Percentiles rank a stretch among this genome's conserved stretches.
phyloP scores from a whole-genome alignment of 2,329 filamentous ascomycete genomes.

The Didymella lethalis region DNA sequence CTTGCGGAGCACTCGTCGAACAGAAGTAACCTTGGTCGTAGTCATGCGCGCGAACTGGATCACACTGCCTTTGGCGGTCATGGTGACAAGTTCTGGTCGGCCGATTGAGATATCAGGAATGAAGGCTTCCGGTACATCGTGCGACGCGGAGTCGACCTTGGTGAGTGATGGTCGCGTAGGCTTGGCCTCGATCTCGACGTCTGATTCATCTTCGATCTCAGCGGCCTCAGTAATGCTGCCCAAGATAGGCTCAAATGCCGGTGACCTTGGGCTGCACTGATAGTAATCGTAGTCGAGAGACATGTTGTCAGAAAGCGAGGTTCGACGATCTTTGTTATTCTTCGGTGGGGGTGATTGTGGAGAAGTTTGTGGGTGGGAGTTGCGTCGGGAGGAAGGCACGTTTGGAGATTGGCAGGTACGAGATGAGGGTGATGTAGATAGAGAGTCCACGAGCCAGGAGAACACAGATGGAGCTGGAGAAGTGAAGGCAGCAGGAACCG shows the following conservation, averaged over 20 bases:
- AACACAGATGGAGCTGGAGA: conserved; percentile 25
- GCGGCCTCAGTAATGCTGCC: conserved; percentile 37
- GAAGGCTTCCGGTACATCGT: conserved; percentile 28
- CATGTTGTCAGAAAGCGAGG: conserved; percentile 23
- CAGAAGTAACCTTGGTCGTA: conserved; percentile 26
- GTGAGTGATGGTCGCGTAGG: conserved; percentile 25
- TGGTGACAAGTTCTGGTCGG: conserved; percentile 30
- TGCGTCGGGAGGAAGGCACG: conserved; percentile 17
- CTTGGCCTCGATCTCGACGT: conserved; percentile 12
- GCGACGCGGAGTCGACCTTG: conserved; percentile 22
- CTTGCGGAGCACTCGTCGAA: conserved; percentile 33
- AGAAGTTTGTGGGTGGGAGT: conserved; percentile 14
- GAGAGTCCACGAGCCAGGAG: conserved; percentile 27
- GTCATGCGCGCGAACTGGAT: conserved; percentile 32
- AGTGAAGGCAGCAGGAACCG: conserved; percentile 22
- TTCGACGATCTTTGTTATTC: conserved; percentile 10
- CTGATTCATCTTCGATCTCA: conserved; percentile 29
- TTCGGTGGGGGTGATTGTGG: conserved; percentile 12
- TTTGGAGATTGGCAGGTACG: conserved; percentile 20
- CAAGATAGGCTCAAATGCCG: conserved; percentile 36
- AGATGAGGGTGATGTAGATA: conserved; percentile 29
- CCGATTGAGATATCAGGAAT: conserved; percentile 32
- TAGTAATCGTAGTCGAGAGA: conserved; percentile 23
- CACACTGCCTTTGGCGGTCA: conserved; percentile 30
- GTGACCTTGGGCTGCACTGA: conserved; percentile 29